Evolutionary conservation across 495 filamentous ascomycete species (phyloP).

Genomic region (Cenococcum geophilum): DNA sequence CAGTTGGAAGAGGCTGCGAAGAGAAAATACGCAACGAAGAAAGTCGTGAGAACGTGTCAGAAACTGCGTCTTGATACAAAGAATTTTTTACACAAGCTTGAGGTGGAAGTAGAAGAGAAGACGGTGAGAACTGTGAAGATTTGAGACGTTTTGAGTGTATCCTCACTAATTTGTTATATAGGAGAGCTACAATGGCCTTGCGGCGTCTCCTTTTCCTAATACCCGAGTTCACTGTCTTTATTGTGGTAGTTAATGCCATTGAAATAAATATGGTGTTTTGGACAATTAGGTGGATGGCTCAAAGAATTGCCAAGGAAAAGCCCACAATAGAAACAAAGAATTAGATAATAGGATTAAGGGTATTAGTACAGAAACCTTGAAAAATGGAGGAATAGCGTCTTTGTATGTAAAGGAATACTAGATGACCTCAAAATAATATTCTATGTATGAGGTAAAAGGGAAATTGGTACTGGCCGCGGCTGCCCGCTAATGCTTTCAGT

Average conservation of each 20-base stretch:
- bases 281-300: not conserved
- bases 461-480: not conserved
- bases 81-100: not conserved
- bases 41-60: not conserved
- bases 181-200: not conserved
- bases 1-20: not conserved
- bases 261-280: not conserved
- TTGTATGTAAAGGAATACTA: not conserved
- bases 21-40: not conserved
- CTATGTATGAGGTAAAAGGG: not conserved
- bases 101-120: not conserved
- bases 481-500: not conserved
- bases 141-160: not conserved
- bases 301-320: not conserved
- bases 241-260: not conserved
- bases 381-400: not conserved
- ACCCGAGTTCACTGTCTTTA: not conserved
- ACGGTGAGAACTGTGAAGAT: not conserved
- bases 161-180: not conserved
- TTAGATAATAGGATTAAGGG: constrained; percentile 4
- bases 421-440: not conserved
- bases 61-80: not conserved
- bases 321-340: not conserved
- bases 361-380: not conserved
- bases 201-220: constrained; percentile 3